Percentiles rank a stretch among this genome's conserved stretches.
These are phyloP conservation scores for Ophiocordyceps camponoti-rufipedis DNA, from an alignment of 2,329 filamentous ascomycete species.

Conservation along the genomic window DNA sequence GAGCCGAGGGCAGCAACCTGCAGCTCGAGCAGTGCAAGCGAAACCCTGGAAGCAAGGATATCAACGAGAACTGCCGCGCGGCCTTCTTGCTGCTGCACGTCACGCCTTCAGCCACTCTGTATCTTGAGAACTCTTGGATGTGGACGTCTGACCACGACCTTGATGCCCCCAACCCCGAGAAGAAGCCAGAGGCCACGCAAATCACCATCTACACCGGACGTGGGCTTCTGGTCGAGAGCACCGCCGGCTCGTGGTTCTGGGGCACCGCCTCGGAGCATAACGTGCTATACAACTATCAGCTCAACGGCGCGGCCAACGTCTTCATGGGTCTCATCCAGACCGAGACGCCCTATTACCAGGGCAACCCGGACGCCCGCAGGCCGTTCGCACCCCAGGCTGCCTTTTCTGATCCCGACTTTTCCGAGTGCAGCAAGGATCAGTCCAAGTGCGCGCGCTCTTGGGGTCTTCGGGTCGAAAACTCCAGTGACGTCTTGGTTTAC, in stretches of 20 bases:
- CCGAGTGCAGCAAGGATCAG: constrained; percentile 23
- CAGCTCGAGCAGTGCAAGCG: constrained; percentile 61
- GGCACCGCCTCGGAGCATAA: constrained; percentile 53
- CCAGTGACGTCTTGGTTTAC: constrained; percentile 48
- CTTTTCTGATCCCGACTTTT: constrained; percentile 54
- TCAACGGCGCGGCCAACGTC: constrained; percentile 58
- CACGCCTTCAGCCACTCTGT: constrained; percentile 44
- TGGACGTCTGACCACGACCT: constrained; percentile 88
- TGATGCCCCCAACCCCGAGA: constrained; percentile 30
- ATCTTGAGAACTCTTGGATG: constrained; percentile 80
- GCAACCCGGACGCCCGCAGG: constrained; percentile 54
- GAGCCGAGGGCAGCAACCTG: constrained; percentile 65
- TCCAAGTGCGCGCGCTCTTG: constrained; percentile 53
- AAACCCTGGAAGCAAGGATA: constrained; percentile 44
- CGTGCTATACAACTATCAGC: constrained; percentile 68
- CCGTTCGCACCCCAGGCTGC: constrained; percentile 38
- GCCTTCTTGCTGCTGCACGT: constrained; percentile 55
- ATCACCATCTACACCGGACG: constrained; percentile 81
- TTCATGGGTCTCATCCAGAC: constrained; percentile 76
- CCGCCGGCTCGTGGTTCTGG: constrained; percentile 62
- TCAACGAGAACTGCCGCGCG: constrained; percentile 52
- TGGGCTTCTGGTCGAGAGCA: constrained; percentile 61
- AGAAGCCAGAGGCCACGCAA: constrained; percentile 45
- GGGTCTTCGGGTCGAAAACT: constrained; percentile 55
- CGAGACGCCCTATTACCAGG: constrained; percentile 78